A percentile compares a stretch with the other conserved stretches of the same genome.
Conservation (phyloP, 139 green algal genomes). For the Picochlorum sp. region DNA sequence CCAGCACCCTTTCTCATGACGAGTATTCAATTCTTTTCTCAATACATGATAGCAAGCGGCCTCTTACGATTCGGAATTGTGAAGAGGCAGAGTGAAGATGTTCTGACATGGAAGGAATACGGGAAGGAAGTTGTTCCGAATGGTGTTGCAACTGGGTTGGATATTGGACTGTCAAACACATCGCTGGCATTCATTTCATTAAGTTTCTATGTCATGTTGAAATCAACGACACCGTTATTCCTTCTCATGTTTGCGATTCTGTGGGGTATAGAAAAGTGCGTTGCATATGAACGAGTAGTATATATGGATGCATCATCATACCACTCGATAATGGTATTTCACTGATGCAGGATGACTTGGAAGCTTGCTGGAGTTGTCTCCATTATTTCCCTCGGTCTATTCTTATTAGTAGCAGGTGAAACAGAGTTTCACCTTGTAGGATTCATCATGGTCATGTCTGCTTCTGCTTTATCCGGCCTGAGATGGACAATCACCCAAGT, state of each 20-base stretch:
- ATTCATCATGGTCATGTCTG: conserved; percentile 83
- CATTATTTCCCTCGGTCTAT: conserved; percentile 72
- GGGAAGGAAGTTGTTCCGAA: conserved; percentile 72
- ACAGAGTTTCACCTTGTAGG: conserved; percentile 71
- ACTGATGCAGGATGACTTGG: conserved; percentile 43
- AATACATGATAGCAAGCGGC: conserved; percentile 49
- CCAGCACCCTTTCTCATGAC: conserved; percentile 61
- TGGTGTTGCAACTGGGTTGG: conserved; percentile 73
- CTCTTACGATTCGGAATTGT: conserved; percentile 41
- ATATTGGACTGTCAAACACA: conserved; percentile 91
- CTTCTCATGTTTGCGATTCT: conserved; percentile 87
- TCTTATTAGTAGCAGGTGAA: conserved; percentile 82
- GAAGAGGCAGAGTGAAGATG: conserved; percentile 15
- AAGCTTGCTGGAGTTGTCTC: conserved; percentile 62
- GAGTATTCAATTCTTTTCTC: conserved; percentile 62
- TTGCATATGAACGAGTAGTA: no score
- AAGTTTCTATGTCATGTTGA: conserved; percentile 95
- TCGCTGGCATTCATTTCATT: conserved; percentile 83
- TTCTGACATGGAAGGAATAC: conserved; percentile 51
- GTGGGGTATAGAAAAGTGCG: conserved; percentile 64
- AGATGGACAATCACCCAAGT: conserved; percentile 89
- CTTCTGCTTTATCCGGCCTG: conserved; percentile 63
- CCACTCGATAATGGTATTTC: no score
- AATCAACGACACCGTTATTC: conserved; percentile 84
- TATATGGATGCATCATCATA: no score